Conservation (phyloP, 805 yeast species). For the Yarrowia alimentaria region DNA sequence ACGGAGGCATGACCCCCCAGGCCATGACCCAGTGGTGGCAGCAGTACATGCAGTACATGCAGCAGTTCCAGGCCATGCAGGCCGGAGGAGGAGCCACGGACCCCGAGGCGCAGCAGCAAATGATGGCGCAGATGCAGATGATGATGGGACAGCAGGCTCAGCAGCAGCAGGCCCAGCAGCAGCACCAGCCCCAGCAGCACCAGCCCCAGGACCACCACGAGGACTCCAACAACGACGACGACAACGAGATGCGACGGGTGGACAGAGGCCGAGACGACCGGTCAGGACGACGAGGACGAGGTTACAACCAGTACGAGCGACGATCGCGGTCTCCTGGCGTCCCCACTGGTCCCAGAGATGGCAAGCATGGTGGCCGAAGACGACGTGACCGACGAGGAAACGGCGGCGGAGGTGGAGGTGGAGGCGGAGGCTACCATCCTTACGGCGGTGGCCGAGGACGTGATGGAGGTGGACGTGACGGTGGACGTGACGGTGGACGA, state of each 20-base stretch:
- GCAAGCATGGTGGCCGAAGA: slow-evolving; percentile 6
- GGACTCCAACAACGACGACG: not conserved
- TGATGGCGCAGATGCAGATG: slow-evolving; percentile 27
- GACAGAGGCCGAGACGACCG: slow-evolving; percentile 26
- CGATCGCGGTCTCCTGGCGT: slow-evolving; percentile 17
- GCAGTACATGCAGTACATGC: slow-evolving; percentile 28
- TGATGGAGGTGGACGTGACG: too few species aligned
- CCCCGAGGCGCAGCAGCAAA: slow-evolving; percentile 16
- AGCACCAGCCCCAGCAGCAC: not conserved
- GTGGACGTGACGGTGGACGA: too few species aligned
- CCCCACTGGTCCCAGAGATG: slow-evolving; percentile 24
- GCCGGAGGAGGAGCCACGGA: not conserved
- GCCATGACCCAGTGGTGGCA: slow-evolving; percentile 28
- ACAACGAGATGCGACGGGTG: slow-evolving; percentile 20
- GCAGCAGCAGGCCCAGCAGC: slow-evolving; percentile 4
- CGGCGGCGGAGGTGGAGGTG: slow-evolving; percentile 1
- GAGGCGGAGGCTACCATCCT: slow-evolving; percentile 3
- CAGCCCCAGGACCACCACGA: not conserved
- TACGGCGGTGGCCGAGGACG: not conserved
- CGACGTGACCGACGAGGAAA: slow-evolving; percentile 2
- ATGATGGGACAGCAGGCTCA: too few species aligned
- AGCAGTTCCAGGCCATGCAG: slow-evolving; percentile 20
- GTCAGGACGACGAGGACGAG: slow-evolving; percentile 19
- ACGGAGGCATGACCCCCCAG: slow-evolving; percentile 27
- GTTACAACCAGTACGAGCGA: slow-evolving; percentile 12